phyloP scores from a whole-genome alignment of 1,284 basidiomycete genomes.

The Puccinia brachypodii region DNA sequence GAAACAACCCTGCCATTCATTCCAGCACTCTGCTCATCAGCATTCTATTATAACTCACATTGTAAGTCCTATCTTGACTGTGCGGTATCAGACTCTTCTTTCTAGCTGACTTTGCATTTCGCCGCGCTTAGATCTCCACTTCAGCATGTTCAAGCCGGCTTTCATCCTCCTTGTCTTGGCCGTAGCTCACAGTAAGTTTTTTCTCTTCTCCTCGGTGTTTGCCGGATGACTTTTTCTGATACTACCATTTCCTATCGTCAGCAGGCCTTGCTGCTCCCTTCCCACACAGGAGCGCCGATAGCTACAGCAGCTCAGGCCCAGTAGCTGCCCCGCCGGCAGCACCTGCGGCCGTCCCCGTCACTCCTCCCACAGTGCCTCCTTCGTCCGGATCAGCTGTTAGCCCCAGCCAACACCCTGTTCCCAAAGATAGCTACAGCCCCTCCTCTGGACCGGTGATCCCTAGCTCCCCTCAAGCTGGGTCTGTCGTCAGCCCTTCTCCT shows the following conservation, averaged over 20 bases:
- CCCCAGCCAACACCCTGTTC: neutral
- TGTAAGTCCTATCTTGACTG: neutral
- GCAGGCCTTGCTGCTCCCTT: neutral
- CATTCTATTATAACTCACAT: neutral
- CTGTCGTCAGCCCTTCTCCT: too few species aligned
- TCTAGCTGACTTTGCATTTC: neutral
- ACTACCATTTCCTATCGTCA: too few species aligned
- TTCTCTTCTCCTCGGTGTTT: neutral
- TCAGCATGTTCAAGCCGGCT: neutral
- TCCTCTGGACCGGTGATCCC: too few species aligned
- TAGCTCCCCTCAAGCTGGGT: too few species aligned
- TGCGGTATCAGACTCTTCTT: neutral
- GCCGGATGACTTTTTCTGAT: too few species aligned
- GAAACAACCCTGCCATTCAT: neutral
- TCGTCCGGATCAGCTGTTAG: neutral
- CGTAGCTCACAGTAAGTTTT: neutral
- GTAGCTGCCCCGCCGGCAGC: neutral
- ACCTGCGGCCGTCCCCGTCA: neutral
- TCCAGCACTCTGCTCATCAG: neutral
- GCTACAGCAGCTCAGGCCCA: neutral
- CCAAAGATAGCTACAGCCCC: too few species aligned
- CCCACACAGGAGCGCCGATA: neutral
- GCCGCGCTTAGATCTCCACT: neutral
- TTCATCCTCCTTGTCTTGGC: neutral
- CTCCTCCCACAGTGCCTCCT: neutral